Conservation (phyloP, 495 filamentous ascomycete genomes). For the Aspergillus saccharolyticus region DNA sequence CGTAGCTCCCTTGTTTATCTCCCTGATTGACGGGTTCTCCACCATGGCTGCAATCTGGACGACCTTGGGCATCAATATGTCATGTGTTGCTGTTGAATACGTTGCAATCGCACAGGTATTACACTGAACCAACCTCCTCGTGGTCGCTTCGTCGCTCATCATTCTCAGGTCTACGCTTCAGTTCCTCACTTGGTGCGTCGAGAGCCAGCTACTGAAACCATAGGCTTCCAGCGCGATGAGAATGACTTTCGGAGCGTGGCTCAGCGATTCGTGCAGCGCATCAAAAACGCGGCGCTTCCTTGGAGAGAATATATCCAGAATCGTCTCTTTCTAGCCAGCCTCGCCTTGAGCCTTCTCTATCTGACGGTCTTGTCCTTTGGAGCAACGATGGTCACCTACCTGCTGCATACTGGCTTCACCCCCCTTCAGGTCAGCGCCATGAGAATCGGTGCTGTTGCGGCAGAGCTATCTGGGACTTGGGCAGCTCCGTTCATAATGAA, state of each 20-base stretch:
- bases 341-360: conserved; percentile 52
- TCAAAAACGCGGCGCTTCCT: conserved; percentile 17
- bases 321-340: conserved; percentile 47
- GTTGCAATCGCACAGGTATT: conserved; percentile 49
- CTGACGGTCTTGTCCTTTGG: conserved; percentile 56
- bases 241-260: neutral
- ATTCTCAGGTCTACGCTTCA: conserved; percentile 32
- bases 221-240: neutral
- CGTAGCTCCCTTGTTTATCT: conserved; percentile 54
- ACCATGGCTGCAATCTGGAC: conserved; percentile 46
- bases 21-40: conserved; percentile 44
- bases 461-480: conserved; percentile 48
- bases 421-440: conserved; percentile 48
- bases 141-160: neutral
- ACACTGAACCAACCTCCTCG: neutral
- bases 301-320: conserved; percentile 40
- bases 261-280: conserved; percentile 2
- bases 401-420: conserved; percentile 51
- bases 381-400: conserved; percentile 56
- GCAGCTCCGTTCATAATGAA: conserved; percentile 47
- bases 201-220: neutral
- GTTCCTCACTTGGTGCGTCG: conserved; percentile 34
- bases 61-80: conserved; percentile 34
- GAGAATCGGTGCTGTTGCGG: conserved; percentile 46
- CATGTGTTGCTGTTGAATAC: conserved; percentile 51